Evolutionary conservation across 2,329 filamentous ascomycete genomes (phyloP), one percentile per base, ranked within the genome.

Genomic region (Aspergillus intermedius): DNA sequence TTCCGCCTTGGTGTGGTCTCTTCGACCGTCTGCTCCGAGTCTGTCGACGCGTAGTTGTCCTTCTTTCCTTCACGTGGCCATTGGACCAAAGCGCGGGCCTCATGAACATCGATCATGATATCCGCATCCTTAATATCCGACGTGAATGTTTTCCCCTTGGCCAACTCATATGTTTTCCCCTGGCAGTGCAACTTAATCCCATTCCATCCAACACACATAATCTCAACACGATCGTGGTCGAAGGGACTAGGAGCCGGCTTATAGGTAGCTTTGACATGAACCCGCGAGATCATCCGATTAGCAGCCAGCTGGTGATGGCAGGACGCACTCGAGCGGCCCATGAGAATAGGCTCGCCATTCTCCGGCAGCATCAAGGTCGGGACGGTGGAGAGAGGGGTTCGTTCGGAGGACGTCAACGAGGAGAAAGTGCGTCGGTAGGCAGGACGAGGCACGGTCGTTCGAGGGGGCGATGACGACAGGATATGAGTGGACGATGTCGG

Each of bases 191-290:
- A 73, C 74, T 89, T 95, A 56, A 93, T 77, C 13, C 93, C 93
- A 68, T 98, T 98, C 91, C 91, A 97, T 19, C 93, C 93, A 62
- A 87, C 81, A 75, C 93, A 98, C 61, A 88, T 79, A 60, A 98
- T 86, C 69, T 95, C 88, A 42, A 98, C 81, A 68, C 83, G 85
- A 66, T 87, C 88, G 53, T 82, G 78, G 58, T 88, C 83, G 60
- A 88, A 78, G 4, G 80, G 79, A 48, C 80, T 77, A 17, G 78
- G 73, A 10, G 88, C 82, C 19, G 86, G 78, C 54, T 91, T 81
- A 68, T 91, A 98, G 46, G 84, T 81, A 54, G 90, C 91, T 71
- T 88, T 86, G 69, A 96, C 87, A 66, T 98, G 93, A 21, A 97
- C 82, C 63, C 93, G 86, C 62, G 93, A 97, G 54, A 98, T 89